These are phyloP conservation scores for Kazachstania psychrophila DNA, from an alignment of 805 yeast species.

Conservation along the genomic window DNA sequence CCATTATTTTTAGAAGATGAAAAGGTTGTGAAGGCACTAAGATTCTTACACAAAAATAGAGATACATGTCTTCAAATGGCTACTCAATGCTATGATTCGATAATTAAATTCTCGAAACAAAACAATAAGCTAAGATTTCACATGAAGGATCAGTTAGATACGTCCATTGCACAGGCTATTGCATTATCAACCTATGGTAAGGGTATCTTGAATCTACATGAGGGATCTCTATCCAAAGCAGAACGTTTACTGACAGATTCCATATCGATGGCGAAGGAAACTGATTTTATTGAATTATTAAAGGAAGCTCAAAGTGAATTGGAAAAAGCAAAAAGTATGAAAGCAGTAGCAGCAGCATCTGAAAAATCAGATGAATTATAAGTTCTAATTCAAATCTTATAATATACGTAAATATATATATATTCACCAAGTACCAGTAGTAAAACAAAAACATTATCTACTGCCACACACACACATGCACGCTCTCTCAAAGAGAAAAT, in stretches of 20 bases:
- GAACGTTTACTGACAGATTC: conserved; percentile 58
- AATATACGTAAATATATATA: no score
- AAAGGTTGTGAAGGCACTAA: conserved; percentile 15
- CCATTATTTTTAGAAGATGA: conserved; percentile 18
- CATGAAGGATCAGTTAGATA: conserved; percentile 31
- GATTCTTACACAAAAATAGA: conserved; percentile 20
- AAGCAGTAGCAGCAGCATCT: conserved; percentile 2
- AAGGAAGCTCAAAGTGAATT: conserved; percentile 60
- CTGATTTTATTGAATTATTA: conserved; percentile 54
- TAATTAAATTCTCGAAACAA: conserved; percentile 34
- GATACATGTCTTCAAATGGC: conserved; percentile 30
- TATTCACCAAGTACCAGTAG: no score
- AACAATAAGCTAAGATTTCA: conserved; percentile 28
- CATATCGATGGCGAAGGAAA: conserved; percentile 55
- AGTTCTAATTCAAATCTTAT: no score
- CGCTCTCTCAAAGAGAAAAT: no score
- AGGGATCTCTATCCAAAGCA: conserved; percentile 47
- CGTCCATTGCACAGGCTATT: conserved; percentile 50
- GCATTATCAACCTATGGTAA: conserved; percentile 78
- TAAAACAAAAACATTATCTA: no score
- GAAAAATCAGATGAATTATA: no score
- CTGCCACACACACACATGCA: no score
- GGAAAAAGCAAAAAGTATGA: conserved; percentile 30
- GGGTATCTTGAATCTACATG: conserved; percentile 68
- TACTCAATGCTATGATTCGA: conserved; percentile 35